Conservation (phyloP, 306 rosid genomes). For the Sicyos edulis region DNA sequence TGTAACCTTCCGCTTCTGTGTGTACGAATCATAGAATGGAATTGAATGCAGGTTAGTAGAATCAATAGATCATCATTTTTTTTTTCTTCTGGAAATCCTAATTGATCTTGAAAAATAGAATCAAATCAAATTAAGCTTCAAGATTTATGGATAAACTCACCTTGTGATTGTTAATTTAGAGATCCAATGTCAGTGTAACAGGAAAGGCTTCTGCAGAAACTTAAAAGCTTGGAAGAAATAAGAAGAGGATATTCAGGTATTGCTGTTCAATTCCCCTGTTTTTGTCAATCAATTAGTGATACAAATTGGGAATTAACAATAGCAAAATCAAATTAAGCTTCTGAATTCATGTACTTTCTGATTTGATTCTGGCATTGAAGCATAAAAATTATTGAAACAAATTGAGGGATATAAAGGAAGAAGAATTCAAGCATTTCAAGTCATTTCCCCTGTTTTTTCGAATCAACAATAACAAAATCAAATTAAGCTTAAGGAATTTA, state of each 20-base stretch:
- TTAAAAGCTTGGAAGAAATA: neutral
- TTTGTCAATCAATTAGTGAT: neutral
- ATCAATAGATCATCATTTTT: neutral
- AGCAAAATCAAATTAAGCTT: too few relatives aligned
- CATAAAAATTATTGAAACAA: too few relatives aligned
- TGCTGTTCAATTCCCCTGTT: neutral
- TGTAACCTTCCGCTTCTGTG: too few relatives aligned
- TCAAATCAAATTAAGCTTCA: neutral
- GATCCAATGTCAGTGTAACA: neutral
- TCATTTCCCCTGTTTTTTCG: neutral
- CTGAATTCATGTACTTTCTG: too few relatives aligned
- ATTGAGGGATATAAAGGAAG: too few relatives aligned
- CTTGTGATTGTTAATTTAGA: neutral
- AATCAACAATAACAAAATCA: too few relatives aligned
- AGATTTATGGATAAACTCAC: neutral
- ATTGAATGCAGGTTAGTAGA: neutral
- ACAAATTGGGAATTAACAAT: too few relatives aligned
- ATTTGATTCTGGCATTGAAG: too few relatives aligned
- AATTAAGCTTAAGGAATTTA: too few relatives aligned
- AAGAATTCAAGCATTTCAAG: constrained; percentile 2
- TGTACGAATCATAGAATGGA: too few relatives aligned
- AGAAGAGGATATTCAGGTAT: neutral
- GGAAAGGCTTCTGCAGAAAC: constrained; percentile 12
- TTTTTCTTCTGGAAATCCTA: neutral
- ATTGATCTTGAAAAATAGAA: too few relatives aligned